Evolutionary conservation across 148 eudicot species (phyloP), one percentile per base, ranked within the genome.

Genomic region (Chenopodium suecicum): DNA sequence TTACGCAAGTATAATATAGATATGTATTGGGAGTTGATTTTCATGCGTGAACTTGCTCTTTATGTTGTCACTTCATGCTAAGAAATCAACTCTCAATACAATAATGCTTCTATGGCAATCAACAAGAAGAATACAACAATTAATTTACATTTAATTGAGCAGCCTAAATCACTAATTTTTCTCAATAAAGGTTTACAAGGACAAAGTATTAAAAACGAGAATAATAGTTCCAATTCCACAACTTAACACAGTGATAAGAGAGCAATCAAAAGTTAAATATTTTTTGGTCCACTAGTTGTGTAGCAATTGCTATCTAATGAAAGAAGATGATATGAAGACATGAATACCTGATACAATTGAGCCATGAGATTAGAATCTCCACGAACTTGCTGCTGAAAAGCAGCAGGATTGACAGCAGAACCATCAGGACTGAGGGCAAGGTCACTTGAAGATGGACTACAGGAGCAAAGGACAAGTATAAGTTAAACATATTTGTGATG

Each of bases 371-470:
- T 92, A 70, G 99, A 84, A 91, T 96, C 95, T 72, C 85, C 56
- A 44, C 87, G 90, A 73, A 96, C 52, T 34, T 94, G 97, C 85
- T 92, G 95, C 88, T 92, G 97, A 83, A 96, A 94, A 44, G 97
- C 97, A 75, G 92, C 90, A 85, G 99, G 99, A 74, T 96, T 91
- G 41, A 90, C 94, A 41, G 99, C 99, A 78, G 99, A 96, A n/a
- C 99, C 99, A 86, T 96, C 99, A 54, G 93, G 90, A 83, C 91
- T 94, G 70, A 96, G 80, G 70, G 90, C 74, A 82, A 88, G 75
- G 69, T 86, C 86, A 81, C 79, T 89, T 54, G 85, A 69, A 68
- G 94, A 78, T 70, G 88, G 88, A 60, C 99, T 96, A 65, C 82
- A 82, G 23, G 74, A 58, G 44, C 69, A 69, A 27, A 31, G 23